A percentile compares a stretch with the other conserved stretches of the same genome.
phyloP scores from a whole-genome alignment of 2,329 filamentous ascomycete species.

The Aureobasidium musti region DNA sequence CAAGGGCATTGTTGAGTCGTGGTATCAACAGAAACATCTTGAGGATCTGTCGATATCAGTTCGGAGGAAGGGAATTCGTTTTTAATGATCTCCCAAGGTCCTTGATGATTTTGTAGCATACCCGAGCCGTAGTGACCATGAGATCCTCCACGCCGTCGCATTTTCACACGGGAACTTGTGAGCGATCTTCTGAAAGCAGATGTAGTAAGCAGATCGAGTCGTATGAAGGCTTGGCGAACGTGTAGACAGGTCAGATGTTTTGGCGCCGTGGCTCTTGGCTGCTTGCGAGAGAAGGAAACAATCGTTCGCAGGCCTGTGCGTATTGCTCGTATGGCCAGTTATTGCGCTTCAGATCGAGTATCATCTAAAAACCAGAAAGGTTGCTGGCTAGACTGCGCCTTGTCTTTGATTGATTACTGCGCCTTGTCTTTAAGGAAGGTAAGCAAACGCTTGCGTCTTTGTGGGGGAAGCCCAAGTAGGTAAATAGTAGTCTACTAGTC shows the following conservation, averaged over 20 bases:
- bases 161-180: neutral
- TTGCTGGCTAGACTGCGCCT: conserved; percentile 12
- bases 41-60: neutral
- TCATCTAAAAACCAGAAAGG: neutral
- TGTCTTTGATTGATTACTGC: conserved; percentile 10
- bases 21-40: neutral
- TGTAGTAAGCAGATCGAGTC: neutral
- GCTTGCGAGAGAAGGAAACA: neutral
- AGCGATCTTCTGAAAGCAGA: neutral
- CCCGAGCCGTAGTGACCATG: neutral
- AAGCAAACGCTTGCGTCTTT: conserved; percentile 20
- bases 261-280: neutral
- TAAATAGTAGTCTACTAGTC: conserved; percentile 17
- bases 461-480: conserved; percentile 7
- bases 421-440: conserved; percentile 5
- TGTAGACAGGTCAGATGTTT: neutral
- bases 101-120: neutral
- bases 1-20: neutral
- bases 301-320: neutral
- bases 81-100: neutral
- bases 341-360: conserved; percentile 2
- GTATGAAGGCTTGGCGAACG: conserved; percentile 1
- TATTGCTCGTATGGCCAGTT: neutral
- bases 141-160: neutral
- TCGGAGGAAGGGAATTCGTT: neutral